A percentile compares a stretch with the other conserved stretches of the same genome.
Evolutionary conservation across 1,139 yeast species (phyloP).

Genomic region (Yamadazyma siamensis): DNA sequence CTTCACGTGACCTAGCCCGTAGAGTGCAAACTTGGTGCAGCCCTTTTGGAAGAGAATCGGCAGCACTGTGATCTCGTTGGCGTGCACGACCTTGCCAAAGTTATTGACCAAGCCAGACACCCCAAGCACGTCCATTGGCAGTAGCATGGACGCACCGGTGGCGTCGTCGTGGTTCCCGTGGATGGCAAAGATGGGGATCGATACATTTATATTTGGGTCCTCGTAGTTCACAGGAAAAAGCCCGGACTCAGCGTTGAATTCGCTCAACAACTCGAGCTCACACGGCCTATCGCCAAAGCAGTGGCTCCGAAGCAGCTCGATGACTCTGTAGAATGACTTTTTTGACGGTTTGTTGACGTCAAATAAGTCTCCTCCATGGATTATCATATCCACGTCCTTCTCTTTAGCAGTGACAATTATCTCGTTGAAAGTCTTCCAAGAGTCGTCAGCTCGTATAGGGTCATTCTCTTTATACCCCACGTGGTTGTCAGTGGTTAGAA

Average conservation of each 20-base stretch:
- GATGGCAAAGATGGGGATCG: slow-evolving; percentile 91
- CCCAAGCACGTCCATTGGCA: slow-evolving; percentile 82
- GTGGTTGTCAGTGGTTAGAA: slow-evolving; percentile 93
- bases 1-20: slow-evolving; percentile 84
- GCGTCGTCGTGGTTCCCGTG: slow-evolving; percentile 98
- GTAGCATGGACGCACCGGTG: slow-evolving; percentile 81
- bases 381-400: slow-evolving; percentile 78
- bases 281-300: slow-evolving; percentile 90
- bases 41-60: slow-evolving; percentile 87
- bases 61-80: slow-evolving; percentile 68
- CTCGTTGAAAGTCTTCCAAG: slow-evolving; percentile 85
- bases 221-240: slow-evolving; percentile 78
- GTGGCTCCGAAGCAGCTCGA: slow-evolving; percentile 63
- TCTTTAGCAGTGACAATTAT: slow-evolving; percentile 70
- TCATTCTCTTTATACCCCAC: slow-evolving; percentile 91
- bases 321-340: slow-evolving; percentile 81
- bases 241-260: slow-evolving; percentile 61
- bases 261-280: slow-evolving; percentile 79
- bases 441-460: slow-evolving; percentile 86
- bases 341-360: slow-evolving; percentile 88
- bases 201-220: slow-evolving; percentile 83
- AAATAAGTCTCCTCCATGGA: slow-evolving; percentile 92
- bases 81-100: slow-evolving; percentile 79
- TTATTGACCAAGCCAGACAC: slow-evolving; percentile 84
- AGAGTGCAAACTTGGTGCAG: slow-evolving; percentile 72